Evolutionary conservation across 371 early-diverging fungal species (phyloP).

Genomic region (Dichotomocladium elegans): DNA sequence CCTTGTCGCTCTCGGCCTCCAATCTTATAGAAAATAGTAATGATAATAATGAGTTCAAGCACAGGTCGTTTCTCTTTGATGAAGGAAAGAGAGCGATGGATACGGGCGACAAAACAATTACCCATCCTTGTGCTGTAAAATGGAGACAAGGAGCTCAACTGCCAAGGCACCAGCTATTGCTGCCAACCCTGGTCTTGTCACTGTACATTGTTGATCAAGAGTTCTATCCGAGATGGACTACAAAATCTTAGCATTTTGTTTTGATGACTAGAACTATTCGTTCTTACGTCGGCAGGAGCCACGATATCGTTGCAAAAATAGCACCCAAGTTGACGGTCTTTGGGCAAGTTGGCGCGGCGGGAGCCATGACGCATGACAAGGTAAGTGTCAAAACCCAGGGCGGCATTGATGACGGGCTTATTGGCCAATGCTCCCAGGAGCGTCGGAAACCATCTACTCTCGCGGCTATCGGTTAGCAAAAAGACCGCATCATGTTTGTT

Average conservation of each 20-base stretch:
- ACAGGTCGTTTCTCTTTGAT: neutral
- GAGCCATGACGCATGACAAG: constrained; percentile 96
- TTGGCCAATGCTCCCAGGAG: constrained; percentile 64
- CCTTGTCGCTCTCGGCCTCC: constrained; percentile 25
- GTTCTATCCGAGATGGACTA: constrained; percentile 91
- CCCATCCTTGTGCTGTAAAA: constrained; percentile 83
- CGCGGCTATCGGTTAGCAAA: constrained; percentile 91
- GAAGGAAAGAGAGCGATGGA: neutral
- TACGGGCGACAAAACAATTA: constrained; percentile 20
- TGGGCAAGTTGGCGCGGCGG: constrained; percentile 10
- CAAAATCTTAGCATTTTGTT: neutral
- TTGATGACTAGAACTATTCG: neutral
- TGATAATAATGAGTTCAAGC: too few relatives aligned
- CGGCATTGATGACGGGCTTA: constrained; percentile 87
- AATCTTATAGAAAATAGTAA: constrained; percentile 22
- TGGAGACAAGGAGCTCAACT: constrained; percentile 87
- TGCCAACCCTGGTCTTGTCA: constrained; percentile 92
- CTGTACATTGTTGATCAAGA: constrained; percentile 96
- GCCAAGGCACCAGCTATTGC: constrained; percentile 83
- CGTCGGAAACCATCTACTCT: constrained; percentile 95
- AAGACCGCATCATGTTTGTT: constrained; percentile 81
- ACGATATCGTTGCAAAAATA: constrained; percentile 97
- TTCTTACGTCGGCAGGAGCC: constrained; percentile 83
- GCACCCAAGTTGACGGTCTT: constrained; percentile 70
- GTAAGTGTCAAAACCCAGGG: constrained; percentile 94